Percentiles rank a stretch among this genome's conserved stretches.
Evolutionary conservation across 805 yeast species (phyloP).

Genomic region (Crinitomyces ghanaensis): DNA sequence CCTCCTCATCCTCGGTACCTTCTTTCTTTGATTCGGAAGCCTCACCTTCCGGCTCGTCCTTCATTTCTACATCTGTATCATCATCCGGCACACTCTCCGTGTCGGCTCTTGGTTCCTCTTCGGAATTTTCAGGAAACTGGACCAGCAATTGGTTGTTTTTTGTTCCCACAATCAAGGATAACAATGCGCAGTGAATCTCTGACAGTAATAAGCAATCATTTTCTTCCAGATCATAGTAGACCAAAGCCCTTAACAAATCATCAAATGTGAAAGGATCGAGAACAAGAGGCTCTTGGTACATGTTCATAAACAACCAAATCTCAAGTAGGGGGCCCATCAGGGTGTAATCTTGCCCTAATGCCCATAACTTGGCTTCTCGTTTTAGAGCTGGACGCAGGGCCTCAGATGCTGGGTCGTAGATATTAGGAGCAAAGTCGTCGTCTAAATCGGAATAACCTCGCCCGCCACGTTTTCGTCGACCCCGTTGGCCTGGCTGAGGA

Average conservation of each 20-base stretch:
- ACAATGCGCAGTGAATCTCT: slow-evolving; percentile 57
- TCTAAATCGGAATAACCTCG: too few relatives aligned
- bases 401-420: too few relatives aligned
- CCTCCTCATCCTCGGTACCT: slow-evolving; percentile 23
- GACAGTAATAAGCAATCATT: slow-evolving; percentile 43
- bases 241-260: slow-evolving; percentile 52
- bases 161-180: slow-evolving; percentile 42
- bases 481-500: too few relatives aligned
- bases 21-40: slow-evolving; percentile 9
- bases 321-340: slow-evolving; percentile 34
- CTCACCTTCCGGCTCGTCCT: slow-evolving; percentile 14
- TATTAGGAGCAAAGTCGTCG: too few relatives aligned
- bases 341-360: slow-evolving; percentile 4
- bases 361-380: too few relatives aligned
- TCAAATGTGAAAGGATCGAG: slow-evolving; percentile 74
- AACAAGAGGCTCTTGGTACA: slow-evolving; percentile 50
- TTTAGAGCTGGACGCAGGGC: too few relatives aligned
- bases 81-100: slow-evolving; percentile 17
- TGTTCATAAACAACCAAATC: slow-evolving; percentile 63
- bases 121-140: slow-evolving; percentile 24
- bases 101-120: slow-evolving; percentile 18
- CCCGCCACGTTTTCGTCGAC: too few relatives aligned
- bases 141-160: slow-evolving; percentile 30
- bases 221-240: slow-evolving; percentile 34
- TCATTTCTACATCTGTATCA: slow-evolving; percentile 19